Evolutionary conservation across 2,329 filamentous ascomycete species (phyloP).

Genomic region (Cryphonectria radicalis): DNA sequence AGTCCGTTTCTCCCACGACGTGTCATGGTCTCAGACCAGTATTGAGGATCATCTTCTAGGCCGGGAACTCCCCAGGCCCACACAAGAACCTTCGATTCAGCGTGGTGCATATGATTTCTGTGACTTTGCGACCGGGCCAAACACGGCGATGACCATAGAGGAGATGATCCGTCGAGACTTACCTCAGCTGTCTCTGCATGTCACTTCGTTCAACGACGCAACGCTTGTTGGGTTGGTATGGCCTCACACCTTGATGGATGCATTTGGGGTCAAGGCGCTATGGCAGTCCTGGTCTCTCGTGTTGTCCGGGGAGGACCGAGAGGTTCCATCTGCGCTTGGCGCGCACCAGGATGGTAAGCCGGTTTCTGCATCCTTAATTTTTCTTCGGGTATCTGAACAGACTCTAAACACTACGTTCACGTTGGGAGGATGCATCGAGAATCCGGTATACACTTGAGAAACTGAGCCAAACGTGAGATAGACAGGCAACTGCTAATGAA

Average conservation of each 20-base stretch:
- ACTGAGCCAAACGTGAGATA: background rate
- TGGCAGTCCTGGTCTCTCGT: slow-evolving; percentile 50
- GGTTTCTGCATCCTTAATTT: background rate
- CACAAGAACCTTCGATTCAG: slow-evolving; percentile 36
- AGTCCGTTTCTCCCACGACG: slow-evolving; percentile 40
- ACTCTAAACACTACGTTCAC: background rate
- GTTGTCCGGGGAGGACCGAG: slow-evolving; percentile 44
- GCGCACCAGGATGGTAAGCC: background rate
- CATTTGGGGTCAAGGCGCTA: slow-evolving; percentile 46
- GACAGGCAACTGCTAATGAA: background rate
- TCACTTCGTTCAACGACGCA: slow-evolving; percentile 52
- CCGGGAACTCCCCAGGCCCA: slow-evolving; percentile 23
- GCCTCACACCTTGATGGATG: slow-evolving; percentile 53
- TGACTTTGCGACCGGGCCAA: slow-evolving; percentile 32
- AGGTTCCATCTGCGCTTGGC: slow-evolving; percentile 39
- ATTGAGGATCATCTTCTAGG: slow-evolving; percentile 45
- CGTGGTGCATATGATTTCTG: slow-evolving; percentile 33
- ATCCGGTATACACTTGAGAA: background rate
- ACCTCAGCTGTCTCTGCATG: slow-evolving; percentile 51
- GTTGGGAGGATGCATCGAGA: background rate
- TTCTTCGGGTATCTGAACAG: background rate
- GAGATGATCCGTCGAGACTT: slow-evolving; percentile 46
- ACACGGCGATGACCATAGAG: slow-evolving; percentile 37
- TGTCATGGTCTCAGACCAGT: slow-evolving; percentile 25
- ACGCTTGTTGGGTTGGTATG: slow-evolving; percentile 51